Percentiles rank a stretch among this genome's conserved stretches.
Conservation (phyloP, 2,329 filamentous ascomycete genomes). For the Cordyceps farinosa region DNA sequence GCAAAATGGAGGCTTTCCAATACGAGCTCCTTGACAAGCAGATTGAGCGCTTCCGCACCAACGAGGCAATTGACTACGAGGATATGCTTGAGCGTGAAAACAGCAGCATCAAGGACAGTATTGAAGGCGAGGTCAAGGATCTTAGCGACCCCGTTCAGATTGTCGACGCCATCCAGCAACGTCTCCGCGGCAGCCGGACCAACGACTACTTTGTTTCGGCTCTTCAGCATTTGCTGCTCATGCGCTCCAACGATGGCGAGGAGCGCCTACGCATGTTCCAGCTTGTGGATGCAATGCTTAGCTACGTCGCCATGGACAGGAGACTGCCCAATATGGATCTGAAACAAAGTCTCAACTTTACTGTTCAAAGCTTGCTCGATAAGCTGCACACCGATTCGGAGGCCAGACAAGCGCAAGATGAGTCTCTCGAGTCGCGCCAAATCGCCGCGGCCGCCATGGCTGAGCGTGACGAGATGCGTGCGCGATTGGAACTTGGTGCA, state of each 20-base stretch:
- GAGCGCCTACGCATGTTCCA: conserved; percentile 95
- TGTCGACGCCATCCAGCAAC: conserved; percentile 85
- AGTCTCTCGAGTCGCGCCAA: conserved; percentile 83
- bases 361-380: conserved; percentile 90
- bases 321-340: conserved; percentile 94
- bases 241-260: conserved; percentile 86
- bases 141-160: conserved; percentile 91
- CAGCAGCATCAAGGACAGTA: conserved; percentile 82
- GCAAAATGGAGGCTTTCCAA: conserved; percentile 97
- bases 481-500: conserved; percentile 83
- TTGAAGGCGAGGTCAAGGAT: conserved; percentile 84
- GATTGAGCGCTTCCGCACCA: conserved; percentile 86
- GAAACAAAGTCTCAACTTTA: conserved; percentile 96
- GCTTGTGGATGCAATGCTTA: conserved; percentile 97
- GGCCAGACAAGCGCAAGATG: conserved; percentile 85
- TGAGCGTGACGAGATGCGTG: conserved; percentile 91
- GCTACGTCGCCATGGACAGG: conserved; percentile 97
- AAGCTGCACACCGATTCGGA: conserved; percentile 96
- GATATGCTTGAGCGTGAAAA: conserved; percentile 91
- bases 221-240: conserved; percentile 89
- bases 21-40: conserved; percentile 99
- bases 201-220: conserved; percentile 96
- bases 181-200: conserved; percentile 76
- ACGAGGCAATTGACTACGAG: conserved; percentile 97
- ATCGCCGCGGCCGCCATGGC: conserved; percentile 95